Percentiles rank a stretch among this genome's conserved stretches.
Evolutionary conservation across 768 basidiomycete species (phyloP).

Genomic region (Macrocybe gigantea): DNA sequence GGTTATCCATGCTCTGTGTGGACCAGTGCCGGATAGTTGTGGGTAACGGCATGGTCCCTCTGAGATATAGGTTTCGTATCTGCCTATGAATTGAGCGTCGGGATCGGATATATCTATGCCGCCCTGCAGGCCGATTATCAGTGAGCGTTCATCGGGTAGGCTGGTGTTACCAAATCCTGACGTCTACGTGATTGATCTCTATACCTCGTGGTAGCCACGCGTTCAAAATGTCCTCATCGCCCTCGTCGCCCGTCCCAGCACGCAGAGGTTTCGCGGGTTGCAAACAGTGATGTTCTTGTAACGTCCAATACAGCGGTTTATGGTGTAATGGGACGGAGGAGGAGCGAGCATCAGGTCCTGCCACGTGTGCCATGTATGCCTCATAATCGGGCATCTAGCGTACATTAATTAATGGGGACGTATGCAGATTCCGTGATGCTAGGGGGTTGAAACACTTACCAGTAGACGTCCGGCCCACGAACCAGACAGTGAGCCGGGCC

Average conservation of each 20-base stretch:
- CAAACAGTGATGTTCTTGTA: constrained; percentile 44
- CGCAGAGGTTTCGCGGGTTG: constrained; percentile 28
- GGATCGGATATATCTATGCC: constrained; percentile 37
- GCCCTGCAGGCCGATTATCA: constrained; percentile 20
- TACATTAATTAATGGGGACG: constrained; percentile 3
- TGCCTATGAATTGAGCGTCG: constrained; percentile 26
- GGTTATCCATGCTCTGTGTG: constrained; percentile 22
- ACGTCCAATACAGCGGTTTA: constrained; percentile 32
- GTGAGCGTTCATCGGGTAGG: not conserved
- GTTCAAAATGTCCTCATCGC: constrained; percentile 39
- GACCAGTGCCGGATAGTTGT: constrained; percentile 25
- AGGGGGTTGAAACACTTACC: constrained; percentile 20
- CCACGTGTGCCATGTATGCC: constrained; percentile 14
- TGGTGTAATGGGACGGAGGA: constrained; percentile 20
- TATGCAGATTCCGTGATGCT: not conserved
- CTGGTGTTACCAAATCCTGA: constrained; percentile 15
- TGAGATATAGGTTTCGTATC: constrained; percentile 42
- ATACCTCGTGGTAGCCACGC: constrained; percentile 40
- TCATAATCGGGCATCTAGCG: constrained; percentile 14
- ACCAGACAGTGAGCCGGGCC: constrained; percentile 37
- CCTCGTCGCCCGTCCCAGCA: constrained; percentile 25
- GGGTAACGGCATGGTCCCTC: constrained; percentile 31
- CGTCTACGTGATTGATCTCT: constrained; percentile 24
- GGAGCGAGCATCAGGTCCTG: constrained; percentile 16
- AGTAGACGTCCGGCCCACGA: constrained; percentile 42